Percentiles rank a stretch among this genome's conserved stretches.
phyloP scores from a whole-genome alignment of 2,329 filamentous ascomycete genomes.

The Colletotrichum chlorophyti region DNA sequence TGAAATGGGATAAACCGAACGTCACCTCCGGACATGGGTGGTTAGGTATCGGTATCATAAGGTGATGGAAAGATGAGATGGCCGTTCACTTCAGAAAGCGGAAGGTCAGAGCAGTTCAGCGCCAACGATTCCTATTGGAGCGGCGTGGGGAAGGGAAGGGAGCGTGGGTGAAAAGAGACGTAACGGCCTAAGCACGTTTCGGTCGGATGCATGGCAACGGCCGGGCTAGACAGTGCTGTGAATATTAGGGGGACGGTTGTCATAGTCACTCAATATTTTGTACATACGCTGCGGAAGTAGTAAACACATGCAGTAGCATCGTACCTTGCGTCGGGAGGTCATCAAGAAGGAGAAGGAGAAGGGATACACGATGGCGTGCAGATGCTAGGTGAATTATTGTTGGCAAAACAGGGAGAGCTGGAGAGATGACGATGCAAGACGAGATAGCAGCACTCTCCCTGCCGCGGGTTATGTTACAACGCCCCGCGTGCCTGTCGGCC shows the following conservation, averaged over 20 bases:
- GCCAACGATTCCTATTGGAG: slow-evolving; percentile 23
- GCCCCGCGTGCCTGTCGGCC: slow-evolving; percentile 21
- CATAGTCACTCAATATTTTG: too few relatives aligned
- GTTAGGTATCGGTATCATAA: too few relatives aligned
- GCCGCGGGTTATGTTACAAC: background rate
- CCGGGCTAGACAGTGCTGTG: too few relatives aligned
- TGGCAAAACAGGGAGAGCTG: background rate
- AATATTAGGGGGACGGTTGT: too few relatives aligned
- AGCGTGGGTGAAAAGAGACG: background rate
- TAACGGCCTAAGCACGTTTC: slow-evolving; percentile 22
- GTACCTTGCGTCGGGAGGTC: too few relatives aligned
- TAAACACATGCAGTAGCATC: too few relatives aligned
- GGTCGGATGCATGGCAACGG: background rate
- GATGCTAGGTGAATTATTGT: too few relatives aligned
- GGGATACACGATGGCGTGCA: too few relatives aligned
- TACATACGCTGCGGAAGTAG: too few relatives aligned
- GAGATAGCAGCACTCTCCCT: slow-evolving; percentile 11
- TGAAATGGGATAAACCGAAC: background rate
- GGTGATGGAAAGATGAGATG: too few relatives aligned
- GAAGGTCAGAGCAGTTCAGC: slow-evolving; percentile 22
- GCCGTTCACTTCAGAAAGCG: slow-evolving; percentile 6
- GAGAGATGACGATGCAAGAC: slow-evolving; percentile 6
- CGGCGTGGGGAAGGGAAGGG: background rate
- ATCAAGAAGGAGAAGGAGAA: background rate
- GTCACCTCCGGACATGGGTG: background rate